Evolutionary conservation across 805 yeast species (phyloP).

Genomic region (Martiniozyma abietophila): DNA sequence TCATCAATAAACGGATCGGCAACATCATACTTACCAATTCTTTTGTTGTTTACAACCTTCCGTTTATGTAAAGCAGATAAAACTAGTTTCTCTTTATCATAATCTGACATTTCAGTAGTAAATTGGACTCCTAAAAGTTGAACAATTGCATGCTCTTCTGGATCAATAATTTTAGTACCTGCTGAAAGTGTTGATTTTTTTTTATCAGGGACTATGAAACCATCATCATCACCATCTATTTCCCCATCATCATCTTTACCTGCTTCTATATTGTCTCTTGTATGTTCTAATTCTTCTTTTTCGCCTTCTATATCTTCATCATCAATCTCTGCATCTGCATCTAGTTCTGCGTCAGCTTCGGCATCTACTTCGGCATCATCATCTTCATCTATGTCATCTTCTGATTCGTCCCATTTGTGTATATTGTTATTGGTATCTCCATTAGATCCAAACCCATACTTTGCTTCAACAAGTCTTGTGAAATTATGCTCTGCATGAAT

Average conservation of each 20-base stretch:
- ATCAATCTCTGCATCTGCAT: constrained; percentile 28
- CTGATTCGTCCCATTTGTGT: constrained; percentile 32
- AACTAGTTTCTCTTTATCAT: constrained; percentile 25
- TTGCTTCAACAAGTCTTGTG: constrained; percentile 65
- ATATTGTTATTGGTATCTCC: constrained; percentile 34
- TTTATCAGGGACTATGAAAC: not conserved
- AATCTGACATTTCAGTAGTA: constrained; percentile 25
- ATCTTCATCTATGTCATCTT: constrained; percentile 40
- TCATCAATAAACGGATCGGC: constrained; percentile 97
- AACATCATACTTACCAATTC: constrained; percentile 84
- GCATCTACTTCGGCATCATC: constrained; percentile 33
- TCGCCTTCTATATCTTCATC: constrained; percentile 31
- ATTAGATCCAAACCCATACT: constrained; percentile 74
- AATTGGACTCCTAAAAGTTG: constrained; percentile 22
- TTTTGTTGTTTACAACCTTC: constrained; percentile 47
- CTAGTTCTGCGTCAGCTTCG: constrained; percentile 23
- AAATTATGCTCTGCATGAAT: constrained; percentile 65
- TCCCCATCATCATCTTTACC: constrained; percentile 30
- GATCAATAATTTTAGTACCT: too few relatives aligned
- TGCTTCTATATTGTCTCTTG: constrained; percentile 31
- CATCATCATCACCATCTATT: constrained; percentile 23
- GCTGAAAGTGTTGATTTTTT: not conserved
- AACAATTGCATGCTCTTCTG: constrained; percentile 26
- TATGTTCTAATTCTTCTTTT: constrained; percentile 15
- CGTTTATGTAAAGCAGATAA: constrained; percentile 25